Evolutionary conservation across 2,329 filamentous ascomycete species (phyloP), one percentile per base, ranked within the genome.

Genomic region (Diaporthe sp.): DNA sequence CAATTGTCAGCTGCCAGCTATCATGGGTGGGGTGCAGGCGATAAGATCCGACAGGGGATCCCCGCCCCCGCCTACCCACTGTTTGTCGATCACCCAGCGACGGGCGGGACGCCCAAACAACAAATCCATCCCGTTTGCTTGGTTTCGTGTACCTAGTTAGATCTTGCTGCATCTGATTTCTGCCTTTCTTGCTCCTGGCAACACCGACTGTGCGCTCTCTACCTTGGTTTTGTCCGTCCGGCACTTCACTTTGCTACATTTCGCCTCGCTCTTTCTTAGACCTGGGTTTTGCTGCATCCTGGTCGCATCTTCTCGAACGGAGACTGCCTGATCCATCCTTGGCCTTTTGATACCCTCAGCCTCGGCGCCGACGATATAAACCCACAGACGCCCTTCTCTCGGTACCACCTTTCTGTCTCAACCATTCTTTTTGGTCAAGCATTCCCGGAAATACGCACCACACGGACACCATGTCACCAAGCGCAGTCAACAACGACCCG

Each of bases 381-480:
- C 25, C 8, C n/a, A 22, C 22, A 42, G 34, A 8, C 15, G 31
- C 47, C 47, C 22, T 53, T 8, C 20, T 53, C 25, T 47, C 37
- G 9, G 34, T n/a, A 25, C 58, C 51, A 53, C 20, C n/a, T 20
- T 10, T n/a, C 58, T 63, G 9, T 55, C 34, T 47, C 31, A 9
- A 25, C 20, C 58, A 31, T n/a, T 25, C 7, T 20, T 22, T 22
- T 17, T 31, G 25, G n/a, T 34, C 17, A 20, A 42, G 10, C n/a
- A n/a, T 42, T 3, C 55, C 22, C 25, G 37, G 34, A 57, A 1
- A 74, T 15, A 28, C 4, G 17, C 20, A 49, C 3, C 10, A 39
- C 22, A 17, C 34, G 17, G 31, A 8, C 58, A 70, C 17, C 20
- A 77, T 77, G 76, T 63, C 71, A 28, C 76, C 71, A 47, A 77